A percentile compares a stretch with the other conserved stretches of the same genome.
Evolutionary conservation across 1,284 basidiomycete genomes (phyloP).

Genomic region (Rhodotorula glutinis): DNA sequence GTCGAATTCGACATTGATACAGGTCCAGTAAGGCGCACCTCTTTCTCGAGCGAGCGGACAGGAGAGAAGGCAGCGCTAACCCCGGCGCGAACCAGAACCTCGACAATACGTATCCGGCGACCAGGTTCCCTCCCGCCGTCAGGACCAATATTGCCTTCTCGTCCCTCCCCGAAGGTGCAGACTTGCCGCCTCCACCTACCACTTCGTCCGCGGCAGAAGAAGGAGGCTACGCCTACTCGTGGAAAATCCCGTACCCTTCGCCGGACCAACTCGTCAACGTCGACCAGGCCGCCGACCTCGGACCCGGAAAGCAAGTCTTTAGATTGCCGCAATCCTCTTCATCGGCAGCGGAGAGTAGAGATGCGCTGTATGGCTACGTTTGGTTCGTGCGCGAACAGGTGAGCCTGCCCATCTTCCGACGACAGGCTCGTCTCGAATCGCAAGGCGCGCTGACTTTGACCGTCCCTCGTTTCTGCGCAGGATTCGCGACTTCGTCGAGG

Average conservation of each 20-base stretch:
- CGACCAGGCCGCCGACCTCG: constrained; percentile 45
- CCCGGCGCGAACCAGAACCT: constrained; percentile 19
- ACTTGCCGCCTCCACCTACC: constrained; percentile 57
- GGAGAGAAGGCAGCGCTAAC: no score
- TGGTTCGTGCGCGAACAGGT: constrained; percentile 44
- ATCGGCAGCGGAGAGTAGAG: background rate
- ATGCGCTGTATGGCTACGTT: constrained; percentile 74
- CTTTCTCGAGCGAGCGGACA: no score
- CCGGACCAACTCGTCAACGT: constrained; percentile 12
- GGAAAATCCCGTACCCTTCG: constrained; percentile 39
- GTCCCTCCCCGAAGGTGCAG: constrained; percentile 69
- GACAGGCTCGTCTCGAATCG: no score
- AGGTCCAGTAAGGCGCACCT: constrained; percentile 38
- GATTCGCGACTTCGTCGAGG: constrained; percentile 71
- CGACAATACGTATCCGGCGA: constrained; percentile 10
- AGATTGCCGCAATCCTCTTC: background rate
- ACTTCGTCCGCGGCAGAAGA: constrained; percentile 62
- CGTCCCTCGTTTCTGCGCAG: no score
- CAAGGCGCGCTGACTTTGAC: no score
- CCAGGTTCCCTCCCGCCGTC: constrained; percentile 25
- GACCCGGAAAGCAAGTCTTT: constrained; percentile 42
- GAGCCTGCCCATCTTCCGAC: no score
- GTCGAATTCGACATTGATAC: constrained; percentile 82
- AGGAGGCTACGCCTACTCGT: constrained; percentile 24
- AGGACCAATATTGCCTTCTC: constrained; percentile 71